phyloP scores from a whole-genome alignment of 2,329 filamentous ascomycete species.

The Ceratocystis albifundus region DNA sequence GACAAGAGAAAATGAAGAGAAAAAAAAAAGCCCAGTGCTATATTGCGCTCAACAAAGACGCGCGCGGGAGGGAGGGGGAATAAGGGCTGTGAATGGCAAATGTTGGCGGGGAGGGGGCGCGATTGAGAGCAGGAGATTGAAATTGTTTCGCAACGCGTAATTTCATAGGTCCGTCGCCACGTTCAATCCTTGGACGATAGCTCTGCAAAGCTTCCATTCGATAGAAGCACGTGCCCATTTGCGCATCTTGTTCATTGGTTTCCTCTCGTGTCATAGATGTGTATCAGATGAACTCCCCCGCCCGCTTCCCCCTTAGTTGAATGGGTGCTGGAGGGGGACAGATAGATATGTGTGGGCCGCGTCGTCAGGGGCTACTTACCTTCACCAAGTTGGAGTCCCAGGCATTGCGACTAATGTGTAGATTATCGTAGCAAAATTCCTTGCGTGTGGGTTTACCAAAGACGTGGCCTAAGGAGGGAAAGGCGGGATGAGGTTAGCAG shows the following conservation, averaged over 20 bases:
- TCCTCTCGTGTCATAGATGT: not conserved
- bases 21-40: too few species aligned
- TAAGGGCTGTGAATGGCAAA: not conserved
- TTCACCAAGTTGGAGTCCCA: slow-evolving; percentile 99
- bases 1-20: not conserved
- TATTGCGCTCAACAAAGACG: not conserved
- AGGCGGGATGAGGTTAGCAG: slow-evolving; percentile 27
- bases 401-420: slow-evolving; percentile 93
- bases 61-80: too few species aligned
- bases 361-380: slow-evolving; percentile 40
- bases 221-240: not conserved
- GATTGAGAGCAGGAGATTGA: too few species aligned
- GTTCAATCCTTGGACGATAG: too few species aligned
- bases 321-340: not conserved
- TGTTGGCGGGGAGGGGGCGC: too few species aligned
- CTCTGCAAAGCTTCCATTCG: not conserved
- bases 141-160: too few species aligned
- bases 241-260: not conserved
- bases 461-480: slow-evolving; percentile 63
- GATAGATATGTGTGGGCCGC: too few species aligned
- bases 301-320: not conserved
- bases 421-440: slow-evolving; percentile 97
- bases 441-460: slow-evolving; percentile 93
- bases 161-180: too few species aligned
- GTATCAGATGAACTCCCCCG: not conserved